phyloP scores from a whole-genome alignment of 2,329 filamentous ascomycete species.

The Colletotrichum sp. region DNA sequence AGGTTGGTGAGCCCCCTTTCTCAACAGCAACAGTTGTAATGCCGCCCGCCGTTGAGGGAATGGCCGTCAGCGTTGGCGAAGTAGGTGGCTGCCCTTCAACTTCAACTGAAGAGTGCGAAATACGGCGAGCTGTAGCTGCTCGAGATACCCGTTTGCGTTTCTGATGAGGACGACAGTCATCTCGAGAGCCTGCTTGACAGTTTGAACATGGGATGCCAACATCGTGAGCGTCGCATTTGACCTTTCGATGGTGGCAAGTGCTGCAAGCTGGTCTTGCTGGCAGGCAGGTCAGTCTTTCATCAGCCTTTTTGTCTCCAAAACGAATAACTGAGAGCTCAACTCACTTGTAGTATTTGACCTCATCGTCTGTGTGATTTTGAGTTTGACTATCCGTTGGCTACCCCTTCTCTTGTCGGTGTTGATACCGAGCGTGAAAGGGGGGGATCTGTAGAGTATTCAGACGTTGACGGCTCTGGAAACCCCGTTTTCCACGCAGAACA shows the following conservation, averaged over 20 bases:
- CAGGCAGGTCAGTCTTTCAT: background rate
- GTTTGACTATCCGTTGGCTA: background rate
- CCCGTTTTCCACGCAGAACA: background rate
- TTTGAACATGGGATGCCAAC: constrained; percentile 1
- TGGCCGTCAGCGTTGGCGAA: background rate
- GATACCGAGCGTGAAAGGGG: background rate
- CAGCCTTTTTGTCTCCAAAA: background rate
- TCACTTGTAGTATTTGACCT: background rate
- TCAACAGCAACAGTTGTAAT: background rate
- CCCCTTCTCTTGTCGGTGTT: background rate
- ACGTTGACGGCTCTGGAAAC: background rate
- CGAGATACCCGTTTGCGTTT: constrained; percentile 1
- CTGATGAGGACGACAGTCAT: background rate
- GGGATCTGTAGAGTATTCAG: background rate
- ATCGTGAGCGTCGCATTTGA: constrained; percentile 13
- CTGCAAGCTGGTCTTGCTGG: background rate
- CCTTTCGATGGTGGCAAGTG: background rate
- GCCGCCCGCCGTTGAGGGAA: background rate
- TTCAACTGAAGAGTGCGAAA: background rate
- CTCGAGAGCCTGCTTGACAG: background rate
- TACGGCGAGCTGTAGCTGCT: background rate
- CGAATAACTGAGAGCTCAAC: background rate
- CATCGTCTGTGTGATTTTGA: background rate
- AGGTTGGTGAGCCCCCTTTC: background rate
- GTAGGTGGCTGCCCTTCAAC: background rate